Evolutionary conservation across 169 alveolate species (phyloP), one percentile per base, ranked within the genome.

Genomic region (Cryptosporidium andersoni): DNA sequence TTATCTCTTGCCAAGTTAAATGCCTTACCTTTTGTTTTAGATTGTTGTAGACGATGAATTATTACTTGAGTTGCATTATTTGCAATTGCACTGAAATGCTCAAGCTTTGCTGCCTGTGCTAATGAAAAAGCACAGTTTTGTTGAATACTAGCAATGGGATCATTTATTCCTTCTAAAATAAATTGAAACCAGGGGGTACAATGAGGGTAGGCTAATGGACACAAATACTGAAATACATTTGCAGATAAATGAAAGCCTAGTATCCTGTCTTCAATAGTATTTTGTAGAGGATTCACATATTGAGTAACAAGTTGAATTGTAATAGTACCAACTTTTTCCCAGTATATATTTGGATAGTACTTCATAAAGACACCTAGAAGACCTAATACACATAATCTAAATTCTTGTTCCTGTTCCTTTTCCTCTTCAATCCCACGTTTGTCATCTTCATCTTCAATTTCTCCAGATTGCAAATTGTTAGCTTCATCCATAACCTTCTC

Each of bases 121-220:
- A 74, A 64, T 37, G 85, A 74, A 45, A 58, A 74, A 47, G 85
- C 85, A 43, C 85, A 74, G 45, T 74, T 74, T 16, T 74, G 85
- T 43, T 74, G 85, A 74, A 74, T 74, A 74, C 85, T 74, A 36
- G 85, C 85, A 47, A 74, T 45, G 8, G 85, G 85, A 58, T 74
- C 85, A 45, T 74, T 74, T 25, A 74, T 74, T 45, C 85, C 85
- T 37, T 74, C 85, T 16, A 74, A 43, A 25, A 74, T 58, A 74
- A 58, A 68, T 43, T 62, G 66, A 45, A 74, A 14, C 85, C 85
- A 74, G 14, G 85, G 85, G 2, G 43, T 34, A 60, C 85, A 74
- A 60, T 74, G 85, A 12, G 42, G 85, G n/a, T 74, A 74, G 39
- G 85, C 85, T 25, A 43, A 58, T 58, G 85, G 85, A 74, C 85